A percentile compares a stretch with the other conserved stretches of the same genome.
phyloP scores from a whole-genome alignment of 495 filamentous ascomycete genomes.

The Penicillium fimorum region DNA sequence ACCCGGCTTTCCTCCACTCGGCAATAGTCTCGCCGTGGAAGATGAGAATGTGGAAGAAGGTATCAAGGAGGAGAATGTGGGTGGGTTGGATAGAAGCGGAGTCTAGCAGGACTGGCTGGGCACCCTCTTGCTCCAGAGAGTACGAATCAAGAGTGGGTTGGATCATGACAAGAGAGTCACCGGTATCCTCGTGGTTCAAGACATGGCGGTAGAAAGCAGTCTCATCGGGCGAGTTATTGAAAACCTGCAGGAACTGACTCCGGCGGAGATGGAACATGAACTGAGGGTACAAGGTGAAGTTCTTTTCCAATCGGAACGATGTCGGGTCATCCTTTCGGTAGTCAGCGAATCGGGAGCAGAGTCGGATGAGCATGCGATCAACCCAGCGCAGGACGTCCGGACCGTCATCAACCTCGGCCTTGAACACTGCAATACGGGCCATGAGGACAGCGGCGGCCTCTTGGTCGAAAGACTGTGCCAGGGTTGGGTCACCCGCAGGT shows the following conservation, averaged over 20 bases:
- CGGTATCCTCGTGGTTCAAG: conserved; percentile 94
- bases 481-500: conserved; percentile 92
- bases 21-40: conserved; percentile 98
- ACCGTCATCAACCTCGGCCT: conserved; percentile 97
- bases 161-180: conserved; percentile 97
- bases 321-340: conserved; percentile 98
- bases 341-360: conserved; percentile 96
- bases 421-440: conserved; percentile 98
- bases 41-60: conserved; percentile 99
- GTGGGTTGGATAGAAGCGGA: conserved; percentile 94
- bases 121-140: conserved; percentile 89
- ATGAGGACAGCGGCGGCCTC: conserved; percentile 97
- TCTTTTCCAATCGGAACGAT: conserved; percentile 97
- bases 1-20: conserved; percentile 97
- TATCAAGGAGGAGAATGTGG: conserved; percentile 93
- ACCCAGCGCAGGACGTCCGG: conserved; percentile 99
- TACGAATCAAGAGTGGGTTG: conserved; percentile 98
- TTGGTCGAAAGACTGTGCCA: conserved; percentile 97
- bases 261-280: conserved; percentile 99
- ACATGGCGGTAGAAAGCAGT: conserved; percentile 98
- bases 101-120: conserved; percentile 88
- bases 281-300: conserved; percentile 98
- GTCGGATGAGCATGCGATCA: conserved; percentile 94
- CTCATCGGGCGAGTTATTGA: conserved; percentile 99
- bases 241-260: conserved; percentile 97